Percentiles rank a stretch among this genome's conserved stretches.
Evolutionary conservation across 139 green algal species (phyloP).

Genomic region (Prasinococcaceae sp.): DNA sequence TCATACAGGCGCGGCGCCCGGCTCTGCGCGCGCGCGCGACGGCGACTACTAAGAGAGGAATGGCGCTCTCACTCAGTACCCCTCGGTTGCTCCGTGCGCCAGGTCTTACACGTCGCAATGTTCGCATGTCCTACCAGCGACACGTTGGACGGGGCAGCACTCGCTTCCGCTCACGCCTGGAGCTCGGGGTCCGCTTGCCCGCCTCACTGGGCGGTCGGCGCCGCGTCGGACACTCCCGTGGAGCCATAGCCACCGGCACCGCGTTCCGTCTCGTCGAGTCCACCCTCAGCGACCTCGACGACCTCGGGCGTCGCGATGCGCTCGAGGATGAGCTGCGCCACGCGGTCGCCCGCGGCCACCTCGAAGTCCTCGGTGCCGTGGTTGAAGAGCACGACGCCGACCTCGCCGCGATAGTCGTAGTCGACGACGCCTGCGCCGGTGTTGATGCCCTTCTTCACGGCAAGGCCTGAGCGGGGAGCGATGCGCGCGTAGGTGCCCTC

Average conservation of each 20-base stretch:
- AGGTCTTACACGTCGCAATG: too few relatives aligned
- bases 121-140: too few relatives aligned
- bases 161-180: too few relatives aligned
- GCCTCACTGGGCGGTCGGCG: too few relatives aligned
- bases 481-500: conserved; percentile 85
- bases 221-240: conserved; percentile 61
- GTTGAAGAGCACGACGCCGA: conserved; percentile 97
- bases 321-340: conserved; percentile 86
- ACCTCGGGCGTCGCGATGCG: conserved; percentile 84
- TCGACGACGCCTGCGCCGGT: conserved; percentile 91
- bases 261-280: conserved; percentile 71
- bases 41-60: too few relatives aligned
- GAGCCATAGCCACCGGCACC: conserved; percentile 86
- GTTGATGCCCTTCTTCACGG: conserved; percentile 92
- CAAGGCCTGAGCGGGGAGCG: conserved; percentile 84
- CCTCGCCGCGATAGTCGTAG: conserved; percentile 84
- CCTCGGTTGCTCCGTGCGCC: too few relatives aligned
- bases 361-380: conserved; percentile 70
- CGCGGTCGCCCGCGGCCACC: conserved; percentile 18
- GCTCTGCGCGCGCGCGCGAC: too few relatives aligned
- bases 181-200: too few relatives aligned
- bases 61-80: too few relatives aligned
- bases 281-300: conserved; percentile 70
- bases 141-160: too few relatives aligned
- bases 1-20: too few relatives aligned